Evolutionary conservation across 805 yeast species (phyloP).

Genomic region (Nakazawaea holstii): DNA sequence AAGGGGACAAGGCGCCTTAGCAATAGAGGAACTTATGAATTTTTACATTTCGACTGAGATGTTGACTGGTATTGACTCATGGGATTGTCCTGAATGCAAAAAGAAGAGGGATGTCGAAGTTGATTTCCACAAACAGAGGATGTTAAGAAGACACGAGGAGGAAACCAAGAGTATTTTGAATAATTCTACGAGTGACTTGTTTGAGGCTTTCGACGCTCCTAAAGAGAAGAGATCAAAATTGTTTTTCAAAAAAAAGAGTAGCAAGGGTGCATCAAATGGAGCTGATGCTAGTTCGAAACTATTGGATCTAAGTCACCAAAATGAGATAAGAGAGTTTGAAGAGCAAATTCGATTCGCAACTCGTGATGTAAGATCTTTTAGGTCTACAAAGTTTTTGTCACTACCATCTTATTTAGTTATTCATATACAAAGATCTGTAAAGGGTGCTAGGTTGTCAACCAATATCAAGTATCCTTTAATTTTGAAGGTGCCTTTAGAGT

Average conservation of each 20-base stretch:
- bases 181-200: not conserved
- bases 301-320: not conserved
- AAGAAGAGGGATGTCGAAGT: conserved; percentile 20
- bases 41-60: conserved; percentile 62
- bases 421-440: conserved; percentile 27
- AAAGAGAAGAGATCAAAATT: not conserved
- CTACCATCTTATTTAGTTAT: conserved; percentile 27
- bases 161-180: conserved; percentile 21
- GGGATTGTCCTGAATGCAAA: conserved; percentile 77
- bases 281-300: not conserved
- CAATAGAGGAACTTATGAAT: conserved; percentile 57
- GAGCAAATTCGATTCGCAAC: conserved; percentile 10
- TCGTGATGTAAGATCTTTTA: conserved; percentile 23
- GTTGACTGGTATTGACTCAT: conserved; percentile 67
- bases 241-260: conserved; percentile 7
- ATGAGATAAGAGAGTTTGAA: conserved; percentile 9
- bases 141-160: conserved; percentile 13
- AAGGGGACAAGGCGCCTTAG: conserved; percentile 28
- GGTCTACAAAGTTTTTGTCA: conserved; percentile 26
- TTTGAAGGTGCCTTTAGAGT: conserved; percentile 38
- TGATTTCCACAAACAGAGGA: conserved; percentile 14
- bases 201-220: not conserved
- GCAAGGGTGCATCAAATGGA: conserved; percentile 5
- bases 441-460: conserved; percentile 20
- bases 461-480: conserved; percentile 50